phyloP scores from a whole-genome alignment of 352 stramenopile genomes.

The Discostella stelligera region DNA sequence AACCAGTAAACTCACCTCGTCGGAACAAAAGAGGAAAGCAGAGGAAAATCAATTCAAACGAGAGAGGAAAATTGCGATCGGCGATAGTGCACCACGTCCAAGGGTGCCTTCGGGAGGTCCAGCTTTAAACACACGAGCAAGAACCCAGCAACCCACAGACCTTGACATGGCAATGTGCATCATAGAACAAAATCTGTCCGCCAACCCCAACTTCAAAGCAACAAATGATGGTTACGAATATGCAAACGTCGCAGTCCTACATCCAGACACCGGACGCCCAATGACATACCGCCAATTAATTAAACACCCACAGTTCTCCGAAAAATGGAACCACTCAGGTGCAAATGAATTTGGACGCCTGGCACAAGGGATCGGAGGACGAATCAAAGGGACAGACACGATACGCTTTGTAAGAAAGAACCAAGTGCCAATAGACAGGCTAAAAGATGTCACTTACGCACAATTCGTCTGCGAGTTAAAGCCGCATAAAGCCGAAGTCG shows the following conservation, averaged over 20 bases:
- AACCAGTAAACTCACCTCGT: too few relatives aligned
- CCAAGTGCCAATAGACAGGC: constrained; percentile 14
- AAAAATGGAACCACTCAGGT: neutral
- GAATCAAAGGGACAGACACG: constrained; percentile 30
- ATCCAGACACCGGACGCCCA: neutral
- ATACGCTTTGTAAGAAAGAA: constrained; percentile 29
- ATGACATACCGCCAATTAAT: neutral
- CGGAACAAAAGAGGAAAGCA: too few relatives aligned
- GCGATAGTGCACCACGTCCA: too few relatives aligned
- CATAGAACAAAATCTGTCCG: too few relatives aligned
- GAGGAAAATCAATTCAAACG: too few relatives aligned
- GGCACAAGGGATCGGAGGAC: constrained; percentile 26
- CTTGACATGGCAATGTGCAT: too few relatives aligned
- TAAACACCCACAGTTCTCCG: neutral
- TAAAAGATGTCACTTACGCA: constrained; percentile 42
- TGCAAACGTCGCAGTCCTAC: neutral
- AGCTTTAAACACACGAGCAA: too few relatives aligned
- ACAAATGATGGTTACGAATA: too few relatives aligned
- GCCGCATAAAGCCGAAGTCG: constrained; percentile 33
- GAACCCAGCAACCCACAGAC: too few relatives aligned
- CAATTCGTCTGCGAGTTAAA: constrained; percentile 28
- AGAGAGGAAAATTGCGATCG: too few relatives aligned
- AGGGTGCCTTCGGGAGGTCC: too few relatives aligned
- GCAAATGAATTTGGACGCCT: constrained; percentile 31
- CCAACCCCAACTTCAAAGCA: too few relatives aligned